These are phyloP conservation scores for Aristolochia californica DNA, from an alignment of 164 flowering plant genomes.

Conservation along the genomic window DNA sequence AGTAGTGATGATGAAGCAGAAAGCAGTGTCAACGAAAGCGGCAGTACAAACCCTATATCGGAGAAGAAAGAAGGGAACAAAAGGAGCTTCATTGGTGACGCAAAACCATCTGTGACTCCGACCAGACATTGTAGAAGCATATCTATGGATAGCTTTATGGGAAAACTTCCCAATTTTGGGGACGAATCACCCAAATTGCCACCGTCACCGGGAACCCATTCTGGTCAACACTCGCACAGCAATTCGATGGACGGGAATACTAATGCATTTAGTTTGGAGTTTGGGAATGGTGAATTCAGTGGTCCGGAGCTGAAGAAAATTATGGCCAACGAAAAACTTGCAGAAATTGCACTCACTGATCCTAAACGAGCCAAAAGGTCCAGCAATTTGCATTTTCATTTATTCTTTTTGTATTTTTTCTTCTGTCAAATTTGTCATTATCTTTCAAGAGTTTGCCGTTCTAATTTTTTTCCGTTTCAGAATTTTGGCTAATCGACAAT, in stretches of 20 bases:
- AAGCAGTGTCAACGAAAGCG: slow-evolving; percentile 67
- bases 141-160: slow-evolving; percentile 59
- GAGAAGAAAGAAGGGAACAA: slow-evolving; percentile 51
- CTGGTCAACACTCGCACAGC: slow-evolving; percentile 51
- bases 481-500: slow-evolving; percentile 96
- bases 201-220: slow-evolving; percentile 33
- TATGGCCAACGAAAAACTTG: slow-evolving; percentile 51
- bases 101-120: slow-evolving; percentile 1
- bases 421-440: neutral
- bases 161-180: slow-evolving; percentile 28
- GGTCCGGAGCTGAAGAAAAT: slow-evolving; percentile 63
- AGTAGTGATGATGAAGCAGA: slow-evolving; percentile 91
- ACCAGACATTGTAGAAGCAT: slow-evolving; percentile 43
- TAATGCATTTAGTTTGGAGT: slow-evolving; percentile 50
- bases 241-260: slow-evolving; percentile 58
- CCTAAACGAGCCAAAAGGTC: slow-evolving; percentile 74
- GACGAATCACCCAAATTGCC: slow-evolving; percentile 57
- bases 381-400: neutral
- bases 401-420: neutral
- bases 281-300: slow-evolving; percentile 61
- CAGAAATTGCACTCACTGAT: slow-evolving; percentile 51
- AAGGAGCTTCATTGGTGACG: slow-evolving; percentile 32
- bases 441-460: neutral
- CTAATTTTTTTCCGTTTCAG: slow-evolving; percentile 19
- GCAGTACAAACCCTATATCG: slow-evolving; percentile 23